Percentiles rank a stretch among this genome's conserved stretches.
phyloP scores from a whole-genome alignment of 768 basidiomycete genomes.

The Lactarius hatsudake region DNA sequence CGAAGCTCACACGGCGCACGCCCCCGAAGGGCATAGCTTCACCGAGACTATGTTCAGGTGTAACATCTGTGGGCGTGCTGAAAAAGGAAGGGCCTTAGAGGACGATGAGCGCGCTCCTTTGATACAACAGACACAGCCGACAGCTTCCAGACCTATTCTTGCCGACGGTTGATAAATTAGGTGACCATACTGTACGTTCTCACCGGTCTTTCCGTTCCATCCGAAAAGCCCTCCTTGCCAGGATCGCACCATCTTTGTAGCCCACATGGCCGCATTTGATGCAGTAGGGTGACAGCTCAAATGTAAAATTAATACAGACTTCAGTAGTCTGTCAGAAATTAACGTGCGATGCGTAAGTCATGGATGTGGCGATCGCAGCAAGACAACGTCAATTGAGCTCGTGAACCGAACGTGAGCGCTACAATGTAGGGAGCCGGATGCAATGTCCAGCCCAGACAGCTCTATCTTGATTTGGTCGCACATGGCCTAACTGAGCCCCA shows the following conservation, averaged over 20 bases:
- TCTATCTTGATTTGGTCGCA: too few species aligned
- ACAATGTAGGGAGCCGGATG: too few species aligned
- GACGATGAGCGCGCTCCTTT: slow-evolving; percentile 19
- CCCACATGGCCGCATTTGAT: background rate
- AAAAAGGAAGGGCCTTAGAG: background rate
- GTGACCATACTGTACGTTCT: background rate
- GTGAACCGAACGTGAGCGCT: too few species aligned
- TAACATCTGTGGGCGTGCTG: background rate
- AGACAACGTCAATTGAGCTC: too few species aligned
- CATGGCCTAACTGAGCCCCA: too few species aligned
- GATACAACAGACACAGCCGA: slow-evolving; percentile 16
- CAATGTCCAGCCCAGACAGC: too few species aligned
- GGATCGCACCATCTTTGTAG: background rate
- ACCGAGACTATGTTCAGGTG: slow-evolving; percentile 17
- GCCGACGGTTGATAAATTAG: background rate
- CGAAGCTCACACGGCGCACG: background rate
- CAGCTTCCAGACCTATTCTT: slow-evolving; percentile 8
- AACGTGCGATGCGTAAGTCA: background rate
- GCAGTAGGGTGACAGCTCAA: background rate
- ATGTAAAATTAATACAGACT: background rate
- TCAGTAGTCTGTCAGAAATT: background rate
- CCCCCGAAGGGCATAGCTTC: slow-evolving; percentile 8
- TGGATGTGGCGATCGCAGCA: background rate
- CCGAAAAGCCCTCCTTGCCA: background rate
- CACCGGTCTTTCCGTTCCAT: background rate